Percentiles rank a stretch among this genome's conserved stretches.
phyloP scores from a whole-genome alignment of 768 basidiomycete species.

The Russula emetica region DNA sequence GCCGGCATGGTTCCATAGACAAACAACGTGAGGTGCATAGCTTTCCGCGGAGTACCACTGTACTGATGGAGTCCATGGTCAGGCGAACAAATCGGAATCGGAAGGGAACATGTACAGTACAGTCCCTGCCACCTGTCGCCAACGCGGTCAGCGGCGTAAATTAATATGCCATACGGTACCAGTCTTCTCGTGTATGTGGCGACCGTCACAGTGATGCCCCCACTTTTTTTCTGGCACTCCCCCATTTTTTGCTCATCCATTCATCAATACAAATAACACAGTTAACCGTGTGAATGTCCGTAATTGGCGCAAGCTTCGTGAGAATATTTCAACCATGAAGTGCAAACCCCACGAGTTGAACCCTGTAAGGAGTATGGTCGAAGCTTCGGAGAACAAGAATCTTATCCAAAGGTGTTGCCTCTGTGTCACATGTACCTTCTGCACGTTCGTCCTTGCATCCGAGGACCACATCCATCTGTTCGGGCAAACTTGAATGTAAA shows the following conservation, averaged over 20 bases:
- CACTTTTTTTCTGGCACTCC: not conserved
- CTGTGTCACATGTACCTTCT: not conserved
- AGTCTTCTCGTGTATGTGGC: not conserved
- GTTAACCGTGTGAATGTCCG: not conserved
- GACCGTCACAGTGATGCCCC: not conserved
- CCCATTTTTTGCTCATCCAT: not conserved
- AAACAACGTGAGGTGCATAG: not conserved
- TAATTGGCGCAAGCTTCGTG: not conserved
- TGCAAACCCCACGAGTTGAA: not conserved
- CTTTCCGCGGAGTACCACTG: not conserved
- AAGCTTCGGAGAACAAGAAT: not conserved
- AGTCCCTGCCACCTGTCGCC: not conserved
- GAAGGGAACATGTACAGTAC: not conserved
- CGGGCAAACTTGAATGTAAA: not conserved
- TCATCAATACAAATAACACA: not conserved
- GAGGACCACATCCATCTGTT: not conserved
- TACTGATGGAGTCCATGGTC: slow-evolving; percentile 2
- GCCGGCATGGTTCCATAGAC: not conserved
- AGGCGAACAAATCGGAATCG: not conserved
- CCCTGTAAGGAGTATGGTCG: not conserved
- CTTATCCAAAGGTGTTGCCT: not conserved
- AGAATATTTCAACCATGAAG: not conserved
- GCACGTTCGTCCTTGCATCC: not conserved
- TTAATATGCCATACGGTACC: not conserved
- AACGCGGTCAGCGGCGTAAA: not conserved